Evolutionary conservation across 805 yeast genomes (phyloP).

Genomic region (Candida cerambycidarum): DNA sequence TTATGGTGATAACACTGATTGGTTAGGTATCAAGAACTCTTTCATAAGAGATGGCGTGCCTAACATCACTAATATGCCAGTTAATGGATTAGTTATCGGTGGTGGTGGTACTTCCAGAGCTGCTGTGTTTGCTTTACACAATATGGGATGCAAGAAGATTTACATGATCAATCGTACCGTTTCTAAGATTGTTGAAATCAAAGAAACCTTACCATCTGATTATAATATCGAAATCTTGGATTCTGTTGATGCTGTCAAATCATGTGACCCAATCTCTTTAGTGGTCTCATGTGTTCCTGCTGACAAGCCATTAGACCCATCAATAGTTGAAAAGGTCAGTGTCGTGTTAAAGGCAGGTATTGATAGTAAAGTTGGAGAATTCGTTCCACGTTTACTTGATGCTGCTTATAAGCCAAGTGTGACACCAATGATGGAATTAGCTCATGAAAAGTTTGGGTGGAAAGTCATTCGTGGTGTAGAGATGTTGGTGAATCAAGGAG

Average conservation of each 20-base stretch:
- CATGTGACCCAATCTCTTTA: constrained; percentile 51
- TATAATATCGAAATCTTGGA: constrained; percentile 62
- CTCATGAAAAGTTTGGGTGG: constrained; percentile 65
- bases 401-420: constrained; percentile 92
- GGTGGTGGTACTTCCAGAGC: constrained; percentile 99
- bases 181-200: constrained; percentile 60
- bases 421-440: constrained; percentile 84
- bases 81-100: constrained; percentile 80
- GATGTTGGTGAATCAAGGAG: constrained; percentile 92
- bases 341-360: constrained; percentile 44
- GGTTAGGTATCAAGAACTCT: constrained; percentile 82
- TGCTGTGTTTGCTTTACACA: constrained; percentile 80
- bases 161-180: constrained; percentile 80
- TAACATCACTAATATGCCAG: constrained; percentile 28
- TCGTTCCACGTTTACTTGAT: constrained; percentile 65
- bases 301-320: constrained; percentile 62
- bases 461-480: constrained; percentile 86
- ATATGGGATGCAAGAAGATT: constrained; percentile 74
- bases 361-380: constrained; percentile 29
- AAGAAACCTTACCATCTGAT: constrained; percentile 56
- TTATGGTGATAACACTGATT: constrained; percentile 91
- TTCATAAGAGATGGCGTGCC: constrained; percentile 64
- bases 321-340: constrained; percentile 49
- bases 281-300: constrained; percentile 85
- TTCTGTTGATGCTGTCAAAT: constrained; percentile 43